Evolutionary conservation across 192 early-diverging fungal genomes (phyloP), one percentile per base, ranked within the genome.

Genomic region (Coemansia reversa): DNA sequence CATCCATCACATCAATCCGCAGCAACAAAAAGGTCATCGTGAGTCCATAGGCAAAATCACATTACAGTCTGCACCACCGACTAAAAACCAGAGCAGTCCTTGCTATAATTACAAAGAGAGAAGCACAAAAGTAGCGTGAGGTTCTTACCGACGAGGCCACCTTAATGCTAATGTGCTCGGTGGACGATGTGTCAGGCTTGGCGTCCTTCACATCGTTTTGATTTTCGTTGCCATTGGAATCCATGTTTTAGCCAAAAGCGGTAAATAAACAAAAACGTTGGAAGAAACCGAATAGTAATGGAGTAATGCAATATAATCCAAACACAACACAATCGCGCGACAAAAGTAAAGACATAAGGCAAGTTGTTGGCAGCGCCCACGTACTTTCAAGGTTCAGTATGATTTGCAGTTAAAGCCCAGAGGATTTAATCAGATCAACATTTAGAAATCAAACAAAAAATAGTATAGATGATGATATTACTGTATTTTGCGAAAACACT

Each of bases 161-260:
- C 65, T 94, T 94, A 55, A 96, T 83, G 83, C 93, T 96, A 69
- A 96, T 92, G 71, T 96, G 94, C 68, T 93, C 89, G 52, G 67
- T 63, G 29, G 70, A 73, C 49, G 64, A 62, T 52, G 84, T 75
- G 27, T 89, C 84, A 48, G 86, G 84, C 70, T 87, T 87, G 60
- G 79, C 71, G 51, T 84, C 85, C 55, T 70, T 77, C 32, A 73
- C 71, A 33, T 83, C 79, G 60, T 68, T 74, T 63, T 52, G n/a
- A 39, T 55, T 55, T 30, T 25, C 54, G n/a, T 45, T 35, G 51
- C 29, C 45, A 11, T 49, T 23, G 42, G 33, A 28, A 6, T 51
- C 62, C 20, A 14, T 27, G 3, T 67, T 53, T 60, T 63, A 51
- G 55, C 33, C 33, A n/a, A 60, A 19, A 18, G 32, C 60, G 51